Percentiles rank a stretch among this genome's conserved stretches.
phyloP scores from a whole-genome alignment of 2,329 filamentous ascomycete genomes.

The Monilinia vaccinii-corymbosi region DNA sequence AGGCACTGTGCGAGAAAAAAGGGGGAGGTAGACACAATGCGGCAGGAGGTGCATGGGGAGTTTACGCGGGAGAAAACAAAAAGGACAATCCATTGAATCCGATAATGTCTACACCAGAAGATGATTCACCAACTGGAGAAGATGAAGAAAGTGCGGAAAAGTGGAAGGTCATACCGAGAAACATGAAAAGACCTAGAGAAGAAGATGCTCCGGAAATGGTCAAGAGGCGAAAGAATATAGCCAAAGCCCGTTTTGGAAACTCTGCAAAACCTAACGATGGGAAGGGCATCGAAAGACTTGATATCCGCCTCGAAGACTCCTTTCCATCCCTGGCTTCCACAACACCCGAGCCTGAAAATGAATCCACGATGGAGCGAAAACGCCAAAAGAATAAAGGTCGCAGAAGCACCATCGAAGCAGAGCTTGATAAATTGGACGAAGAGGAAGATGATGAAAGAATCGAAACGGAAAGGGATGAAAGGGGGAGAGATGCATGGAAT shows the following conservation, averaged over 20 bases:
- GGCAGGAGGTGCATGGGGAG: constrained; percentile 69
- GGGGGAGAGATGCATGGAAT: constrained; percentile 34
- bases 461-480: constrained; percentile 12
- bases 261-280: constrained; percentile 47
- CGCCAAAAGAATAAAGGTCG: constrained; percentile 22
- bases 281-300: constrained; percentile 51
- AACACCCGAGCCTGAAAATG: constrained; percentile 17
- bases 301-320: constrained; percentile 49
- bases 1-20: constrained; percentile 57
- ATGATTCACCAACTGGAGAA: not conserved
- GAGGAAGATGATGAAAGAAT: constrained; percentile 24
- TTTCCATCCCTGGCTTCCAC: constrained; percentile 34
- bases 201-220: constrained; percentile 30
- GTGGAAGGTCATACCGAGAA: constrained; percentile 8
- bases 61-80: constrained; percentile 57
- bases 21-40: constrained; percentile 62
- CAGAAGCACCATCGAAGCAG: constrained; percentile 21
- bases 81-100: constrained; percentile 42
- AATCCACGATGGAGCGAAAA: constrained; percentile 17
- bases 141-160: constrained; percentile 21
- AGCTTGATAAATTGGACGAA: constrained; percentile 22
- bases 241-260: constrained; percentile 62
- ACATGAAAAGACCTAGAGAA: constrained; percentile 24
- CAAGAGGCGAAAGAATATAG: constrained; percentile 53
- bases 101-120: constrained; percentile 27